Percentiles rank a stretch among this genome's conserved stretches.
Evolutionary conservation across 176 grass and related monocot genomes (phyloP).

Genomic region (Luzula sylvatica): DNA sequence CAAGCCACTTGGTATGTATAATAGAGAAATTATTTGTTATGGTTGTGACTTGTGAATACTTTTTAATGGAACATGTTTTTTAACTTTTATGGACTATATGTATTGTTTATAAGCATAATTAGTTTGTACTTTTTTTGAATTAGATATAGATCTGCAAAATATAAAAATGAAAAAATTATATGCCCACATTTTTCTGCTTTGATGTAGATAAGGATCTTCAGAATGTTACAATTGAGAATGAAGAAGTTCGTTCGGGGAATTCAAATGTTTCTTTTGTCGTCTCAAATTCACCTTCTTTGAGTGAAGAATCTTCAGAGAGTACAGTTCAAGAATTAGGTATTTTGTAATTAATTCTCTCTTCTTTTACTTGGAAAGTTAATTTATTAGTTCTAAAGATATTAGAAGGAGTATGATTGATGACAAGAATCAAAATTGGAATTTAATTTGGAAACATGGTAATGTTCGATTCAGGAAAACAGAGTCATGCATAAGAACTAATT

Average conservation of each 20-base stretch:
- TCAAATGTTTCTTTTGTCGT: background rate
- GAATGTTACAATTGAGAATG: background rate
- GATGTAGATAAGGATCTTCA: slow-evolving; percentile 6
- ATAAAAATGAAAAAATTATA: background rate
- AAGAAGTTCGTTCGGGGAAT: background rate
- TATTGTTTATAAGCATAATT: background rate
- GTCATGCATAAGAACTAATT: no score
- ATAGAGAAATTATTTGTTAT: background rate
- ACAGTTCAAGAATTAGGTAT: slow-evolving; percentile 26
- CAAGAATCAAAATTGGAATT: no score
- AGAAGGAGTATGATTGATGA: no score
- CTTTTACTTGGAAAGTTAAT: background rate
- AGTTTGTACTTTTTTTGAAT: background rate
- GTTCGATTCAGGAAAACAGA: no score
- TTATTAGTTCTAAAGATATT: background rate
- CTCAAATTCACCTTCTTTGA: background rate
- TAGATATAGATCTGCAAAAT: background rate
- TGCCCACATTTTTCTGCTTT: background rate
- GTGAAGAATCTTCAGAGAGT: slow-evolving; percentile 3
- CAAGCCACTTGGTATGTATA: slow-evolving; percentile 13
- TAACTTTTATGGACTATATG: background rate
- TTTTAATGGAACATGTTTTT: no score
- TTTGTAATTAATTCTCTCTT: background rate
- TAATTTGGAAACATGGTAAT: no score
- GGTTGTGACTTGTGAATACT: no score